A percentile compares a stretch with the other conserved stretches of the same genome.
These are phyloP conservation scores for Viridothelium virens DNA, from an alignment of 495 filamentous ascomycete genomes.

Conservation along the genomic window DNA sequence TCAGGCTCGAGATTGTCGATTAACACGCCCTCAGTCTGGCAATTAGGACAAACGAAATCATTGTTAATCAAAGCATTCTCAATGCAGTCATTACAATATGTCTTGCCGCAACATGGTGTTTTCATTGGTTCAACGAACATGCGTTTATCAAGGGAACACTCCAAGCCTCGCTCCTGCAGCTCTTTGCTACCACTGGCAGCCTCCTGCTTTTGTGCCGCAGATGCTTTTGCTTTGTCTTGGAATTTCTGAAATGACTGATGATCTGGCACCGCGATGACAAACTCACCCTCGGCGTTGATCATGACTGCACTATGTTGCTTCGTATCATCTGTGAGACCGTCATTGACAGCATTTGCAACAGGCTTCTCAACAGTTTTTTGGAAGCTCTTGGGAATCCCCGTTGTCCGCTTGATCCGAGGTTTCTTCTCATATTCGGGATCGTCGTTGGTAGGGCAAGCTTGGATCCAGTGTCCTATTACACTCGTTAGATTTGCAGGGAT, in stretches of 20 bases:
- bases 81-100: slow-evolving; percentile 98
- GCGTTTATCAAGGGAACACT: slow-evolving; percentile 91
- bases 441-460: slow-evolving; percentile 92
- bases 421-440: slow-evolving; percentile 90
- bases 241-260: slow-evolving; percentile 93
- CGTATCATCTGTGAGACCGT: slow-evolving; percentile 63
- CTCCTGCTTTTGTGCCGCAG: slow-evolving; percentile 65
- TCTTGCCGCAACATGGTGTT: slow-evolving; percentile 94
- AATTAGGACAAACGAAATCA: slow-evolving; percentile 91
- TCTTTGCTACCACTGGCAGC: slow-evolving; percentile 68
- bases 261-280: slow-evolving; percentile 89
- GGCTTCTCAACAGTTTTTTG: slow-evolving; percentile 91
- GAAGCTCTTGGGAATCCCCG: slow-evolving; percentile 88
- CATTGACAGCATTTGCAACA: slow-evolving; percentile 54
- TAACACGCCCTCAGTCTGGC: slow-evolving; percentile 78
- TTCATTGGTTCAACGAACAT: slow-evolving; percentile 96
- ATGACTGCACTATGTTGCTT: slow-evolving; percentile 80
- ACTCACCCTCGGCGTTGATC: slow-evolving; percentile 96
- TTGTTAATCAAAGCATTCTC: slow-evolving; percentile 94
- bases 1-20: slow-evolving; percentile 85
- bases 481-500: slow-evolving; percentile 11
- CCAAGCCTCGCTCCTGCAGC: slow-evolving; percentile 74
- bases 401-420: slow-evolving; percentile 86
- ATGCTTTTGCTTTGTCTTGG: slow-evolving; percentile 82
- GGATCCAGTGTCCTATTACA: slow-evolving; percentile 80